A percentile compares a stretch with the other conserved stretches of the same genome.
phyloP scores from a whole-genome alignment of 306 rosid genomes.

The Cicer bijugum region DNA sequence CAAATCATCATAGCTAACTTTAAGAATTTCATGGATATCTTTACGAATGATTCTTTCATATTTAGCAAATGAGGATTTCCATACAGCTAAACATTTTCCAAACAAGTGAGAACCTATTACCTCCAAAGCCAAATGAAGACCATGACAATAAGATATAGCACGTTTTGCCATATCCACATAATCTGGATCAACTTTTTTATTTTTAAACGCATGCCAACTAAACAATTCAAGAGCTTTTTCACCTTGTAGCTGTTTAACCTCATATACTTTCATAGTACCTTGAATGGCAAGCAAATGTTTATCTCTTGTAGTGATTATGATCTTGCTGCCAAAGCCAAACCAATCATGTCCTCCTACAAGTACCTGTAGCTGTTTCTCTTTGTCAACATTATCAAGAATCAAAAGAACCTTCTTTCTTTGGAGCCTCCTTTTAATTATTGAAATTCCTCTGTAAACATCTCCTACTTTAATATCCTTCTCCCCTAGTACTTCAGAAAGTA shows the following conservation, averaged over 20 bases:
- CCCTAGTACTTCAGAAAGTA: background rate
- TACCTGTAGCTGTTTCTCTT: background rate
- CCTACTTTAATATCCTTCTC: conserved; percentile 14
- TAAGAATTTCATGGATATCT: conserved; percentile 17
- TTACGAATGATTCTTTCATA: background rate
- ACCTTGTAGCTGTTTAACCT: conserved; percentile 2
- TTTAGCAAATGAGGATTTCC: background rate
- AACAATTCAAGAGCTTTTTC: background rate
- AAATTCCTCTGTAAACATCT: background rate
- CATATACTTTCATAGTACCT: background rate
- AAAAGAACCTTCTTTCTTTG: conserved; percentile 2
- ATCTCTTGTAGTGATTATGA: conserved; percentile 20
- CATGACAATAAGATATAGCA: background rate
- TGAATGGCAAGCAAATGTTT: conserved; percentile 1
- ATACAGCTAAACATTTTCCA: conserved; percentile 16
- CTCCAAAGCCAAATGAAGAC: conserved; percentile 28
- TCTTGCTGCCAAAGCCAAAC: conserved; percentile 1
- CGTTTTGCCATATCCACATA: background rate
- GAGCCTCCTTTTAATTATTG: conserved; percentile 10
- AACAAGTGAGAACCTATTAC: conserved; percentile 10
- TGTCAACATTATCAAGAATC: conserved; percentile 13
- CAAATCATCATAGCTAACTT: conserved; percentile 30
- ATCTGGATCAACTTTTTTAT: background rate
- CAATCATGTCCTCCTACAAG: conserved; percentile 7
- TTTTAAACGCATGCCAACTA: conserved; percentile 22